Conservation (phyloP, 2,329 filamentous ascomycete genomes). For the Ophiostoma ulmi region DNA sequence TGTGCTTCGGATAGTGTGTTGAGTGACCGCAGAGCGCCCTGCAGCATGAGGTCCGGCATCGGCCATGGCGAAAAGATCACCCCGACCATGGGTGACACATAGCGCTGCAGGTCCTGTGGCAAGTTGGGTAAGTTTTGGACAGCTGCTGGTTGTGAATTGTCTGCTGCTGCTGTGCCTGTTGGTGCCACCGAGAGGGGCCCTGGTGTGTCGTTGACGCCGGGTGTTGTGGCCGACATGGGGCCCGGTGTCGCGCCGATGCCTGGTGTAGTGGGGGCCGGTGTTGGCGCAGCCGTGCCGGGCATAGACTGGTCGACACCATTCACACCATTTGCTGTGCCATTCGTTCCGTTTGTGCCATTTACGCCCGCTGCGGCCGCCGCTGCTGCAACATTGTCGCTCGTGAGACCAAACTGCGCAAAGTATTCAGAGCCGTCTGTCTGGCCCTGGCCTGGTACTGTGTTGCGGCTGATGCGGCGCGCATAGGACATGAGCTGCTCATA, state of each 20-base stretch:
- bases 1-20: conserved; percentile 45
- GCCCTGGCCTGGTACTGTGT: conserved; percentile 64
- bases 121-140: conserved; percentile 37
- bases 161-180: conserved; percentile 11
- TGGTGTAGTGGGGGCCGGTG: conserved; percentile 24
- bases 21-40: conserved; percentile 60
- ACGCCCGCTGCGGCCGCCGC: neutral
- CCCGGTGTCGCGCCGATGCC: conserved; percentile 11
- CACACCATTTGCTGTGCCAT: neutral
- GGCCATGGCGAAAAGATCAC: conserved; percentile 74
- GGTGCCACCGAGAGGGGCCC: conserved; percentile 13
- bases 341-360: conserved; percentile 12
- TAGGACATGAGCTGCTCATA: conserved; percentile 72
- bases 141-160: neutral
- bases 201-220: conserved; percentile 12
- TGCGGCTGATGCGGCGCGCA: conserved; percentile 73
- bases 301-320: conserved; percentile 2
- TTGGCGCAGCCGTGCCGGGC: conserved; percentile 23
- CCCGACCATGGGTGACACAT: conserved; percentile 52
- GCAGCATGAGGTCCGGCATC: conserved; percentile 60
- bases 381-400: neutral
- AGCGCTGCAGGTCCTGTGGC: conserved; percentile 45
- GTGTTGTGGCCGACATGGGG: conserved; percentile 12
- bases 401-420: conserved; percentile 18
- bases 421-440: conserved; percentile 39